Conservation (phyloP, 768 basidiomycete genomes). For the Sarcomyxa edulis region DNA sequence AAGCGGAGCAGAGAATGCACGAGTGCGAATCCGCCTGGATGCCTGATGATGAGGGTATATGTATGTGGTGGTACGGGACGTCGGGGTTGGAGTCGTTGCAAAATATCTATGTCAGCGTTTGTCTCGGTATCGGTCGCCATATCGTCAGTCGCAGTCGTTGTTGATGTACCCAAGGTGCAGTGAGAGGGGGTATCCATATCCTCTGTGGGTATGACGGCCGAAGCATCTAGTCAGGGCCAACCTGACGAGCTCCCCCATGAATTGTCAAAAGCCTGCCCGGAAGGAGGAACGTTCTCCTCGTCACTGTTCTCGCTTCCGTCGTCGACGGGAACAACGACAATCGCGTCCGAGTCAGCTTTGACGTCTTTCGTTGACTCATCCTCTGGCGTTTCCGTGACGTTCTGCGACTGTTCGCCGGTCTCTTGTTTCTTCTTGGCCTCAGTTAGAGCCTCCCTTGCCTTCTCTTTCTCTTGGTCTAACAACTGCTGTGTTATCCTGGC, state of each 20-base stretch:
- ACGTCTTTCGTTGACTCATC: slow-evolving; percentile 6
- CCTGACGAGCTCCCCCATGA: slow-evolving; percentile 1
- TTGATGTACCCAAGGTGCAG: neutral
- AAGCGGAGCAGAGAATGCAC: slow-evolving; percentile 37
- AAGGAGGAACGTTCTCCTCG: slow-evolving; percentile 32
- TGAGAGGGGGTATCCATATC: neutral
- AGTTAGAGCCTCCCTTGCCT: slow-evolving; percentile 15
- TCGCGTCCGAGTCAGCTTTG: slow-evolving; percentile 23
- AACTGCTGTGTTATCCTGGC: slow-evolving; percentile 45
- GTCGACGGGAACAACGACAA: no score
- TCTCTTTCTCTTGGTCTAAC: slow-evolving; percentile 31
- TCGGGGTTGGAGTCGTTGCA: slow-evolving; percentile 1
- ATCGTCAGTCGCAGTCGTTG: slow-evolving; percentile 6
- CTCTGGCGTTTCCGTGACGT: slow-evolving; percentile 5
- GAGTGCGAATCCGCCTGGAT: slow-evolving; percentile 26
- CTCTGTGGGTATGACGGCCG: neutral
- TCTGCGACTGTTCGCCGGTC: slow-evolving; percentile 14
- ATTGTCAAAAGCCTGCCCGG: slow-evolving; percentile 21
- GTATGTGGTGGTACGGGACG: slow-evolving; percentile 6
- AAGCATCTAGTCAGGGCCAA: slow-evolving; percentile 3
- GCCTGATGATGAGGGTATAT: slow-evolving; percentile 22
- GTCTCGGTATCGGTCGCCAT: no score
- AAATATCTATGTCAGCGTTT: no score
- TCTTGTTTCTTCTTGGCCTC: slow-evolving; percentile 23
- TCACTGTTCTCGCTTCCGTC: slow-evolving; percentile 35